phyloP scores from a whole-genome alignment of 345 rosid species.

The Punica granatum region DNA sequence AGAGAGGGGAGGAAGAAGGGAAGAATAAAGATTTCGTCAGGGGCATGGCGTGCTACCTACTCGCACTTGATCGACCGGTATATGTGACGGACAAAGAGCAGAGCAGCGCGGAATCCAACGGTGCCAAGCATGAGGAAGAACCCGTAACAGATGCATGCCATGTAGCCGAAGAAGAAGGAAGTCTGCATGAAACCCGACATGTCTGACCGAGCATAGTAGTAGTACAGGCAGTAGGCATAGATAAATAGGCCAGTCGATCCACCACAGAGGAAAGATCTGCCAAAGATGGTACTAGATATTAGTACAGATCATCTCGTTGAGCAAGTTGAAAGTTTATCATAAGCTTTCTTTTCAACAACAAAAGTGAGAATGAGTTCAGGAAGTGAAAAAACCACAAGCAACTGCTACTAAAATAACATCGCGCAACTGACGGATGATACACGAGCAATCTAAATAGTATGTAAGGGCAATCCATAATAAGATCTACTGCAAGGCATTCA shows the following conservation, averaged over 20 bases:
- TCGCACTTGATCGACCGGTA: constrained; percentile 47
- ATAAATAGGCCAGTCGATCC: constrained; percentile 42
- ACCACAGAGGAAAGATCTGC: constrained; percentile 46
- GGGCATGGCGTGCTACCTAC: constrained; percentile 12
- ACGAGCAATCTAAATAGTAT: too few relatives aligned
- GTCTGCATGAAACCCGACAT: constrained; percentile 55
- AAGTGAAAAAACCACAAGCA: too few relatives aligned
- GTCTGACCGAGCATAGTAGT: constrained; percentile 36
- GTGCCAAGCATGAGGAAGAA: constrained; percentile 51
- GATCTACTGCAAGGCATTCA: too few relatives aligned
- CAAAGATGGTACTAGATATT: not conserved
- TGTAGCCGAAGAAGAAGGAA: constrained; percentile 47
- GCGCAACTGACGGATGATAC: too few relatives aligned
- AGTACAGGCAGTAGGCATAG: constrained; percentile 41
- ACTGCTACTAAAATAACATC: too few relatives aligned
- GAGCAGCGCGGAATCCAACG: constrained; percentile 39
- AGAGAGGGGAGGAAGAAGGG: not conserved
- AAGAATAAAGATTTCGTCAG: not conserved
- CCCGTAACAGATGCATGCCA: constrained; percentile 49
- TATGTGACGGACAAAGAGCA: constrained; percentile 42
- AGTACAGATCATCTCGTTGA: not conserved
- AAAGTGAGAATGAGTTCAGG: too few relatives aligned
- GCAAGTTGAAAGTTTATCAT: too few relatives aligned
- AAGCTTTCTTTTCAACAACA: too few relatives aligned
- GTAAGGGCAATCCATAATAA: too few relatives aligned